Conservation (phyloP, 192 early-diverging fungal genomes). For the Backusella sp. region DNA sequence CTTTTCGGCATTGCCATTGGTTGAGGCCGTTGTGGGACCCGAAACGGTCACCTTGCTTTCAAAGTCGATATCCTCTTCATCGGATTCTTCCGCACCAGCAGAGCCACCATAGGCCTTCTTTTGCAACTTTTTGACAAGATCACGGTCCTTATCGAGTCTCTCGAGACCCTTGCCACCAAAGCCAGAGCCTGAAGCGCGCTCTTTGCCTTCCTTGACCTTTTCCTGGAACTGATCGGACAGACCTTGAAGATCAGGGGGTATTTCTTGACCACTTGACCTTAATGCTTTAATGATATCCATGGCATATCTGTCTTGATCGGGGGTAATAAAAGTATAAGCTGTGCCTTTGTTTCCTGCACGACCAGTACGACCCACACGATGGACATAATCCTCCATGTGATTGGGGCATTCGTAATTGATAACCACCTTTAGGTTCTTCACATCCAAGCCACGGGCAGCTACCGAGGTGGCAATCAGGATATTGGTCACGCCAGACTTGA, state of each 20-base stretch:
- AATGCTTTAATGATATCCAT: constrained; percentile 89
- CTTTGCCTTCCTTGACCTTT: constrained; percentile 79
- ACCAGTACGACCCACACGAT: constrained; percentile 96
- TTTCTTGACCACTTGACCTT: constrained; percentile 68
- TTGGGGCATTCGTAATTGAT: constrained; percentile 98
- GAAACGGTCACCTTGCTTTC: constrained; percentile 33
- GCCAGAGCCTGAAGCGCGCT: constrained; percentile 67
- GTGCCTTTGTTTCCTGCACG: constrained; percentile 97
- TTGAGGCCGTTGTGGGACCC: neutral
- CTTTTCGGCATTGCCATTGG: constrained; percentile 35
- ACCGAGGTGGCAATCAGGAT: constrained; percentile 96
- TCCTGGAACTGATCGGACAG: constrained; percentile 77
- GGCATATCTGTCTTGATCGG: constrained; percentile 92
- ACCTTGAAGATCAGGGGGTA: constrained; percentile 75
- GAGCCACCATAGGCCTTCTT: constrained; percentile 77
- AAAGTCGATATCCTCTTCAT: constrained; percentile 52
- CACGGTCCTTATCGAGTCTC: constrained; percentile 89
- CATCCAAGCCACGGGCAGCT: constrained; percentile 94
- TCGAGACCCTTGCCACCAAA: constrained; percentile 98
- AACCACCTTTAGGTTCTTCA: constrained; percentile 89
- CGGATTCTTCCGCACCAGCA: constrained; percentile 64
- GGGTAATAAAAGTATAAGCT: constrained; percentile 94
- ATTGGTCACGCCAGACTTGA: constrained; percentile 86
- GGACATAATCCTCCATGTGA: constrained; percentile 98
- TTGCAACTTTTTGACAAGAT: constrained; percentile 87